A percentile compares a stretch with the other conserved stretches of the same genome.
These are phyloP conservation scores for Wickerhamomyces rabaulensis DNA, from an alignment of 805 yeast genomes.

Conservation along the genomic window DNA sequence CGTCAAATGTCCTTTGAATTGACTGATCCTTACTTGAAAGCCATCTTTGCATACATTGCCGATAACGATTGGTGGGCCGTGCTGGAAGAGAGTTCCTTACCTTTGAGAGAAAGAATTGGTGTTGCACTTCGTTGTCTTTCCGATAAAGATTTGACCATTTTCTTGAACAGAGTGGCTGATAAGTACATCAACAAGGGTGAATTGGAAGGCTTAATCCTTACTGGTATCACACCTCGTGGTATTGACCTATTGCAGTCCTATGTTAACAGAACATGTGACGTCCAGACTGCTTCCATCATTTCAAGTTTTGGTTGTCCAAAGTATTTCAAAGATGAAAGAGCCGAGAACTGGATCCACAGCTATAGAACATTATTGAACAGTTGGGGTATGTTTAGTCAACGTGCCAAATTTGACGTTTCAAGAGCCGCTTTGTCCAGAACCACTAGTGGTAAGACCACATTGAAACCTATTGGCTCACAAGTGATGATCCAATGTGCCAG, in stretches of 20 bases:
- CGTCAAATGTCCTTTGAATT: slow-evolving; percentile 82
- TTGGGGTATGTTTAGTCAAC: slow-evolving; percentile 70
- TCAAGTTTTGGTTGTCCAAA: slow-evolving; percentile 80
- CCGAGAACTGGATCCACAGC: slow-evolving; percentile 71
- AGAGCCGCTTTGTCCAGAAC: slow-evolving; percentile 60
- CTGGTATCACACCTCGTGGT: slow-evolving; percentile 88
- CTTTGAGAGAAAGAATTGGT: slow-evolving; percentile 83
- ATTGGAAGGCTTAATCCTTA: slow-evolving; percentile 81
- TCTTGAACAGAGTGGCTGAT: slow-evolving; percentile 64
- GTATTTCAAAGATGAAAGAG: slow-evolving; percentile 68
- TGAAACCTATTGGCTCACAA: slow-evolving; percentile 60
- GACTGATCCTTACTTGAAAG: slow-evolving; percentile 84
- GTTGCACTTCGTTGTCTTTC: slow-evolving; percentile 83
- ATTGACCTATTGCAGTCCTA: slow-evolving; percentile 78
- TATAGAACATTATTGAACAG: slow-evolving; percentile 68
- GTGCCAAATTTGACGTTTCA: slow-evolving; percentile 84
- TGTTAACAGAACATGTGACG: slow-evolving; percentile 84
- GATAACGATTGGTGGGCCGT: slow-evolving; percentile 97
- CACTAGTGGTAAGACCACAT: slow-evolving; percentile 40
- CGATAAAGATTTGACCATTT: slow-evolving; percentile 70
- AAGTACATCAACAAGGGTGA: slow-evolving; percentile 76
- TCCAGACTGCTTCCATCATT: slow-evolving; percentile 85
- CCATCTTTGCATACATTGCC: slow-evolving; percentile 88
- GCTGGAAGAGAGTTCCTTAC: slow-evolving; percentile 81
- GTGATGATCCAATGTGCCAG: slow-evolving; percentile 74